Base-by-base conservation (phyloP, 331 rosid genomes). In the Acacia pycnantha region DNA sequence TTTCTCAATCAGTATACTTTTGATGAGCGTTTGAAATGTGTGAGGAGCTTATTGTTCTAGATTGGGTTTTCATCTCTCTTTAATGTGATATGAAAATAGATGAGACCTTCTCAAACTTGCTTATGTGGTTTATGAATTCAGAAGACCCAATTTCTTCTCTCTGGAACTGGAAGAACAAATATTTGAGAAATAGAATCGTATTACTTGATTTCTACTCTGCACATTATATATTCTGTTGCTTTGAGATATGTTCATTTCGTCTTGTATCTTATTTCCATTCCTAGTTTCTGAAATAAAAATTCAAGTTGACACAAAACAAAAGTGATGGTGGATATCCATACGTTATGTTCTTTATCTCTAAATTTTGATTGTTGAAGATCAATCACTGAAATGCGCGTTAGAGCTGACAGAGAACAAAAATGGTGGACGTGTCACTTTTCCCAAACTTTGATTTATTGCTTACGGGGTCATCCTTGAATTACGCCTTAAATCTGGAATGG, bases 31-130 rank as follows among this genome's bases (percentile, higher is more conserved):
- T 40, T 26, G 33, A 56, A 7, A 24, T 64, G 11, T 44, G 46
- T 11, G 47, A 50, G 58, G 70, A 44, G 56, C 27, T 33, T 74
- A 24, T n/a, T 79, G n/a, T 46, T 35, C 78, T 19, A 74, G 19
- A 18, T 40, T 77, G 8, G 71, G 61, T 51, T 76, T 76, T 76
- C 76, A 54, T 40, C 71, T 76, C 43, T 33, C 50, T 43, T 21
- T 8, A 35, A 24, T 53, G 64, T 62, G 74, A 70, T 31, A 40
- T 14, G 53, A 73, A 24, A 73, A 74, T 47, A 37, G 76, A n/a
- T 66, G 31, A 70, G 31, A 27, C 47, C 64, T 41, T 10, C 11
- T 66, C 6, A 47, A 46, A 11, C 31, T 69, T 75, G 51, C 40
- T 66, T 41, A 24, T 15, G 22, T 27, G 71, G 37, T 5, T 54